Conservation (phyloP, 768 basidiomycete genomes). For the Gelatoporia subvermispora region DNA sequence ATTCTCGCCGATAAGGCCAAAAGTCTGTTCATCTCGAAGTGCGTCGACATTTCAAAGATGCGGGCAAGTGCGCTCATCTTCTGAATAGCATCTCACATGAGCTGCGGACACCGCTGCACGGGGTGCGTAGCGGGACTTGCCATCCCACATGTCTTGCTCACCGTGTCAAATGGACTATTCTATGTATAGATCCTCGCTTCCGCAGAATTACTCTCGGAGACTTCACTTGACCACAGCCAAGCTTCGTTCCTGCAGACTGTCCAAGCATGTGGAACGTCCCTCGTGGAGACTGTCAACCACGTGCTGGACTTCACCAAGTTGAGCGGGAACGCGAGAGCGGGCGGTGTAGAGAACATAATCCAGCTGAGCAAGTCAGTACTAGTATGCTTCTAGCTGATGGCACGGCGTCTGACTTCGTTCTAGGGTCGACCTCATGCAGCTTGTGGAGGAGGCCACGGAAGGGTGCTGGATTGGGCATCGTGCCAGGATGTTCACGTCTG, state of each 20-base stretch:
- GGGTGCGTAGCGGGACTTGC: conserved; percentile 41
- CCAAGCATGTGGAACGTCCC: conserved; percentile 90
- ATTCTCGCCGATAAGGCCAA: conserved; percentile 93
- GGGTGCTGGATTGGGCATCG: conserved; percentile 93
- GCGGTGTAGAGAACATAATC: conserved; percentile 74
- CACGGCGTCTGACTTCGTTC: neutral
- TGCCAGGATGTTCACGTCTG: conserved; percentile 69
- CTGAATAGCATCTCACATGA: conserved; percentile 80
- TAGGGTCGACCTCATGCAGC: conserved; percentile 71
- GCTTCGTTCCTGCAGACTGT: conserved; percentile 87
- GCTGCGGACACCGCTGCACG: conserved; percentile 86
- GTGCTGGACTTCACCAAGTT: conserved; percentile 95
- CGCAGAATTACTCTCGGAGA: conserved; percentile 86
- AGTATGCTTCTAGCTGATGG: neutral
- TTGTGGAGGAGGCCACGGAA: conserved; percentile 87
- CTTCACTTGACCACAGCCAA: conserved; percentile 75
- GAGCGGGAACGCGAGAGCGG: conserved; percentile 77
- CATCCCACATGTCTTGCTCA: neutral
- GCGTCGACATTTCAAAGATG: conserved; percentile 15
- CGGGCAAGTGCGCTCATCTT: neutral
- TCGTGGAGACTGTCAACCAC: conserved; percentile 96
- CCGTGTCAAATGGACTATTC: neutral
- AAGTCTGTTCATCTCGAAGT: conserved; percentile 90
- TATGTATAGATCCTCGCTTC: conserved; percentile 75
- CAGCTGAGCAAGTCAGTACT: conserved; percentile 53